phyloP scores from a whole-genome alignment of 345 rosid species.

The Salix caprea region DNA sequence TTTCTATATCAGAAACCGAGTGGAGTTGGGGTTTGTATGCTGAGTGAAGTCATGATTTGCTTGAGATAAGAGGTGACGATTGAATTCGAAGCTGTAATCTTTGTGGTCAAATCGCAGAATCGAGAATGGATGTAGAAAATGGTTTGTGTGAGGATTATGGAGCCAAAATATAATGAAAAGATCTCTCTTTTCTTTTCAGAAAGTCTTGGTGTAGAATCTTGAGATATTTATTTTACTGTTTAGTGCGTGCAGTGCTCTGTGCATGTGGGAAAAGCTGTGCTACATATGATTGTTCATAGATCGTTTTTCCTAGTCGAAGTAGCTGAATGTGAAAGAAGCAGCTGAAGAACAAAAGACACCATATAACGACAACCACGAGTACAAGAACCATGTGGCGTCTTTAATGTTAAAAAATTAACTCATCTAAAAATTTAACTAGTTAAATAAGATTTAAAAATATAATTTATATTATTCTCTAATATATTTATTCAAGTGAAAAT shows the following conservation, averaged over 20 bases:
- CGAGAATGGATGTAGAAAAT: not conserved
- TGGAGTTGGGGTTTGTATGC: conserved; percentile 1
- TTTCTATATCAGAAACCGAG: conserved; percentile 36
- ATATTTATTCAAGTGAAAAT: no score
- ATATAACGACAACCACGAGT: conserved; percentile 12
- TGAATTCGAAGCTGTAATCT: not conserved
- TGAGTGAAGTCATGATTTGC: not conserved
- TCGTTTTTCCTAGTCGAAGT: not conserved
- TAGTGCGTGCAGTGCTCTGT: not conserved
- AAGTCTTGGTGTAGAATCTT: conserved; percentile 7
- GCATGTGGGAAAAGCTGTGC: conserved; percentile 12
- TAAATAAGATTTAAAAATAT: no score
- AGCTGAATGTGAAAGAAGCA: not conserved
- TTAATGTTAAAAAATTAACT: no score
- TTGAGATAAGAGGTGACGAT: not conserved
- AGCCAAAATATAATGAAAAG: conserved; percentile 8
- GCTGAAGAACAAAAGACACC: not conserved
- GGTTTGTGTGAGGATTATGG: not conserved
- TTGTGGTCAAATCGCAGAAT: not conserved
- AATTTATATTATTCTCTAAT: no score
- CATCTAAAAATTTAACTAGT: no score
- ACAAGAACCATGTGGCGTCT: conserved; percentile 28
- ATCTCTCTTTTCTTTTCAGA: conserved; percentile 4
- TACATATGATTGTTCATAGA: not conserved
- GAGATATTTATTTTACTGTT: not conserved